Percentiles rank a stretch among this genome's conserved stretches.
phyloP scores from a whole-genome alignment of 1,139 yeast genomes.

The Blastobotrys elegans region DNA sequence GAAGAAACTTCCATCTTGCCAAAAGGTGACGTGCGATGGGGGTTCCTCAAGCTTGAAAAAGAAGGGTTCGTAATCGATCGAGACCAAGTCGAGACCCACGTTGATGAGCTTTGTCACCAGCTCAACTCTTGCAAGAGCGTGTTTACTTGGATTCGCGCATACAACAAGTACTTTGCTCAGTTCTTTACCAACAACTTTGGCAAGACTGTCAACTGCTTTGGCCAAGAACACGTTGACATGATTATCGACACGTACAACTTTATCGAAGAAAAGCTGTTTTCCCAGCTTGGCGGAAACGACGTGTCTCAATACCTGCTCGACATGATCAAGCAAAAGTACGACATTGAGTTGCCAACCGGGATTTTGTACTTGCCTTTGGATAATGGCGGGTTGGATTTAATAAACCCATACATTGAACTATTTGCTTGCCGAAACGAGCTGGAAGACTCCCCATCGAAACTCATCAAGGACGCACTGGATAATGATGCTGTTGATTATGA shows the following conservation, averaged over 20 bases:
- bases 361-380: slow-evolving; percentile 19
- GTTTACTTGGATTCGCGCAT: slow-evolving; percentile 17
- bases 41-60: slow-evolving; percentile 15
- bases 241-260: slow-evolving; percentile 15
- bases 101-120: slow-evolving; percentile 18
- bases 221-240: slow-evolving; percentile 17
- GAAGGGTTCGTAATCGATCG: slow-evolving; percentile 16
- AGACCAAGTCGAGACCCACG: slow-evolving; percentile 14
- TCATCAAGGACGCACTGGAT: slow-evolving; percentile 11
- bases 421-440: slow-evolving; percentile 6
- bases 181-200: slow-evolving; percentile 19
- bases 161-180: slow-evolving; percentile 18
- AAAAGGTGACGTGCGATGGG: slow-evolving; percentile 18
- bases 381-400: slow-evolving; percentile 19
- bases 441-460: slow-evolving; percentile 1
- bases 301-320: slow-evolving; percentile 10
- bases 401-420: slow-evolving; percentile 14
- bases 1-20: slow-evolving; percentile 12
- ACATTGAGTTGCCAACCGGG: slow-evolving; percentile 13
- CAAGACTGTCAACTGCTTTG: slow-evolving; percentile 15
- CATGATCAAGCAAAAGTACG: neutral
- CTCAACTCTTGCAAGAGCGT: slow-evolving; percentile 13
- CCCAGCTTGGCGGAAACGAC: slow-evolving; percentile 9
- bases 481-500: slow-evolving; percentile 12
- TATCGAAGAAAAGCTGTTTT: slow-evolving; percentile 16